Evolutionary conservation across 2,329 filamentous ascomycete genomes (phyloP).

Genomic region (Juglanconis sp.): DNA sequence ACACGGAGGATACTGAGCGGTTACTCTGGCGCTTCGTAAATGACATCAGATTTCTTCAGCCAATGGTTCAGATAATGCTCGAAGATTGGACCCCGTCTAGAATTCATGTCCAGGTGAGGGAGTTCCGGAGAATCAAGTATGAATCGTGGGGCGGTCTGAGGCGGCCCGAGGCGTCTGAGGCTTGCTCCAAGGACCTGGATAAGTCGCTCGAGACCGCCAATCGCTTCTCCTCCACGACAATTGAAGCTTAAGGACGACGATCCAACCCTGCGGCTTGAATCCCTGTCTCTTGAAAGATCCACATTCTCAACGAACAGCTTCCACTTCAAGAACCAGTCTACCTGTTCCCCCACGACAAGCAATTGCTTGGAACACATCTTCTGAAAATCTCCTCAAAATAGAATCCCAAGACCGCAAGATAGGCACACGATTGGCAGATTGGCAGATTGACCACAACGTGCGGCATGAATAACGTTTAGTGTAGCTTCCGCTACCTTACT

Average conservation of each 20-base stretch:
- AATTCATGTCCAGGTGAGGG: neutral
- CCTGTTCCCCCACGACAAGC: neutral
- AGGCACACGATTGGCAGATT: neutral
- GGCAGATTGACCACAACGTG: neutral
- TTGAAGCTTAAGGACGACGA: conserved; percentile 6
- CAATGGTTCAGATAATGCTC: neutral
- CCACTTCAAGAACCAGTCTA: neutral
- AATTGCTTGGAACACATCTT: neutral
- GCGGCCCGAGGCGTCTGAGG: neutral
- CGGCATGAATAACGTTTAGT: neutral
- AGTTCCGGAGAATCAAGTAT: neutral
- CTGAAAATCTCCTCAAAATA: neutral
- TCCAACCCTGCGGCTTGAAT: neutral
- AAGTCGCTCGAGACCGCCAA: neutral
- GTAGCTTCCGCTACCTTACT: neutral
- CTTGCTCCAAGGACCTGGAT: conserved; percentile 1
- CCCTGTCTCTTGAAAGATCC: neutral
- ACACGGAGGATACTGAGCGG: neutral
- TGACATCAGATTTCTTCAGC: neutral
- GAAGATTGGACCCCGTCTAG: neutral
- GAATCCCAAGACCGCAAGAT: neutral
- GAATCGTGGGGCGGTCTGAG: conserved; percentile 1
- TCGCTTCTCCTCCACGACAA: neutral
- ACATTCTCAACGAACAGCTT: neutral
- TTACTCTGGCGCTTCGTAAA: neutral